Conservation (phyloP, 2,329 filamentous ascomycete genomes). For the Colletotrichum eleusines region DNA sequence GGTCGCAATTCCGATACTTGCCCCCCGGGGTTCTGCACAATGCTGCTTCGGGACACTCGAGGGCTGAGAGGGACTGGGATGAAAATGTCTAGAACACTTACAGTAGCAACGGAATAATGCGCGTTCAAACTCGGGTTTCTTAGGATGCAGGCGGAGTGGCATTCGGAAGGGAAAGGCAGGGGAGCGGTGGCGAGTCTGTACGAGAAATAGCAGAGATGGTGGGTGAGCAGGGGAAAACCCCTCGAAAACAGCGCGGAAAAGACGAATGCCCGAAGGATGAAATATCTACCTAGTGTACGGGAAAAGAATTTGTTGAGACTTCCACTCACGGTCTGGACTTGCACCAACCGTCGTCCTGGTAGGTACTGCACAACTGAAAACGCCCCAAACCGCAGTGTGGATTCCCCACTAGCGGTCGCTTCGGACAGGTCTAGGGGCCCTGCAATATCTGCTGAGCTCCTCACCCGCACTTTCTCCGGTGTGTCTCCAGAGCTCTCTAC, state of each 20-base stretch:
- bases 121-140: constrained; percentile 19
- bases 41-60: background rate
- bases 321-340: constrained; percentile 37
- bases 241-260: constrained; percentile 5
- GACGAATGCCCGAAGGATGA: background rate
- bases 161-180: constrained; percentile 24
- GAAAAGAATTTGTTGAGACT: constrained; percentile 42
- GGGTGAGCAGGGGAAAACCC: background rate
- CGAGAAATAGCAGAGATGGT: background rate
- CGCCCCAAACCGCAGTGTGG: constrained; percentile 31
- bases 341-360: constrained; percentile 38
- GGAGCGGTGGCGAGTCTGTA: constrained; percentile 33
- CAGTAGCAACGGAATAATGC: constrained; percentile 26
- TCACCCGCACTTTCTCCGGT: constrained; percentile 25
- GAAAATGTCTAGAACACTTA: background rate
- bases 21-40: constrained; percentile 7
- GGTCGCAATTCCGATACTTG: constrained; percentile 23
- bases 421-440: constrained; percentile 32
- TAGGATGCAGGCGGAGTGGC: constrained; percentile 30
- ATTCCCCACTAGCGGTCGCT: constrained; percentile 33
- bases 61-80: background rate
- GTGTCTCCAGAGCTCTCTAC: constrained; percentile 14
- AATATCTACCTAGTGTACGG: constrained; percentile 17
- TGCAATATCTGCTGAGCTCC: constrained; percentile 33
- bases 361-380: constrained; percentile 33